Evolutionary conservation across 768 basidiomycete genomes (phyloP).

Genomic region (Chalciporus sphaerocephalus): DNA sequence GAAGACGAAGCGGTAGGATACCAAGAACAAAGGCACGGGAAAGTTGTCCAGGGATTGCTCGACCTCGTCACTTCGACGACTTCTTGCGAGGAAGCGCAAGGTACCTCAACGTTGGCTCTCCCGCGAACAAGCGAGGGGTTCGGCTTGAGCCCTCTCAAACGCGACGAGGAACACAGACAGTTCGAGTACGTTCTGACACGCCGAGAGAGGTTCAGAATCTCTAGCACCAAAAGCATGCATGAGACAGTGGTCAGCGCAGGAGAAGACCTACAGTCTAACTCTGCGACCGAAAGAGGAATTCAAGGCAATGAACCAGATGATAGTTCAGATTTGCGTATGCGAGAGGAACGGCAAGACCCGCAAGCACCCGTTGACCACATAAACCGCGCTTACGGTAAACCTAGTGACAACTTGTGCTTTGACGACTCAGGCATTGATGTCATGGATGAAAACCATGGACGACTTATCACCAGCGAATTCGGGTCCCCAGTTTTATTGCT

Average conservation of each 20-base stretch:
- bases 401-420: conserved; percentile 3
- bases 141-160: conserved; percentile 26
- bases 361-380: neutral
- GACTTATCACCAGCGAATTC: conserved; percentile 4
- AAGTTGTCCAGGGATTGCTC: conserved; percentile 11
- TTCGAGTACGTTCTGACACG: conserved; percentile 25
- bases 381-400: neutral
- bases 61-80: conserved; percentile 1
- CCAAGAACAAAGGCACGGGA: conserved; percentile 11
- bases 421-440: conserved; percentile 16
- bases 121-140: conserved; percentile 21
- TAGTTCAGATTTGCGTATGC: neutral
- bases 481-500: conserved; percentile 2
- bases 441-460: conserved; percentile 6
- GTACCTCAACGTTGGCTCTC: neutral
- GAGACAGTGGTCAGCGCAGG: conserved; percentile 2
- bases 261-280: neutral
- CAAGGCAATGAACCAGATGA: neutral
- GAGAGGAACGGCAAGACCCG: neutral
- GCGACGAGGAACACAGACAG: conserved; percentile 7
- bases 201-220: conserved; percentile 20
- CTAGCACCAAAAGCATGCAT: neutral
- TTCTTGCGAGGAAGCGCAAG: conserved; percentile 12
- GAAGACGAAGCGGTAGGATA: conserved; percentile 14
- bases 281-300: neutral